A percentile compares a stretch with the other conserved stretches of the same genome.
Conservation (phyloP, 2,329 filamentous ascomycete genomes). For the Cladosporium oxysporum region DNA sequence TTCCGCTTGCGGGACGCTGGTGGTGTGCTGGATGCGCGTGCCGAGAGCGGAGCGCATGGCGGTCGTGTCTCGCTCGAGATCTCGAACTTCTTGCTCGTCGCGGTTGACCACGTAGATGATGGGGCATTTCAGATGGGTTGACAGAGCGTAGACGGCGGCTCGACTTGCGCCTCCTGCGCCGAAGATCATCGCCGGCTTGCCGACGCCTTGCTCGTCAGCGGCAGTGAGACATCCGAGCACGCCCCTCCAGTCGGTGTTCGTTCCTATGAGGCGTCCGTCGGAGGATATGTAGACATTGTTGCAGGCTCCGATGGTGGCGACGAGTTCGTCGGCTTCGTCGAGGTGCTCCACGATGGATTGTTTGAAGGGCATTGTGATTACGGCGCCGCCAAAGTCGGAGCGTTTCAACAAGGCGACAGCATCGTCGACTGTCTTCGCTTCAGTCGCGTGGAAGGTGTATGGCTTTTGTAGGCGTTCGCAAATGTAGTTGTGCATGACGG, state of each 20-base stretch:
- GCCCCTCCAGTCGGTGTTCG: conserved; percentile 49
- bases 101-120: conserved; percentile 26
- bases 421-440: conserved; percentile 37
- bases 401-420: conserved; percentile 34
- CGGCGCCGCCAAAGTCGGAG: conserved; percentile 36
- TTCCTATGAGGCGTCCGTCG: conserved; percentile 36
- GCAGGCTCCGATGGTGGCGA: conserved; percentile 42
- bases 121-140: conserved; percentile 12
- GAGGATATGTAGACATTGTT: conserved; percentile 40
- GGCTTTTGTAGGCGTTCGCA: conserved; percentile 38
- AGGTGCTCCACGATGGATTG: conserved; percentile 40
- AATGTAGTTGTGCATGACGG: conserved; percentile 45
- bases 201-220: conserved; percentile 22
- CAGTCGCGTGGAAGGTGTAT: conserved; percentile 41
- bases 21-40: conserved; percentile 35
- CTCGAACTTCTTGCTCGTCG: conserved; percentile 22
- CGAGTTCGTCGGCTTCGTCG: conserved; percentile 42
- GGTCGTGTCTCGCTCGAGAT: conserved; percentile 19
- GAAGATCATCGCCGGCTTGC: conserved; percentile 40
- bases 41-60: not conserved
- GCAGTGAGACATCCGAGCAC: conserved; percentile 41
- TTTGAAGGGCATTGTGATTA: conserved; percentile 50
- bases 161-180: conserved; percentile 47
- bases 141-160: conserved; percentile 35
- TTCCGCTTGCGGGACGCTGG: conserved; percentile 31